These are phyloP conservation scores for Knufia fluminis DNA, from an alignment of 2,329 filamentous ascomycete species.

Conservation along the genomic window DNA sequence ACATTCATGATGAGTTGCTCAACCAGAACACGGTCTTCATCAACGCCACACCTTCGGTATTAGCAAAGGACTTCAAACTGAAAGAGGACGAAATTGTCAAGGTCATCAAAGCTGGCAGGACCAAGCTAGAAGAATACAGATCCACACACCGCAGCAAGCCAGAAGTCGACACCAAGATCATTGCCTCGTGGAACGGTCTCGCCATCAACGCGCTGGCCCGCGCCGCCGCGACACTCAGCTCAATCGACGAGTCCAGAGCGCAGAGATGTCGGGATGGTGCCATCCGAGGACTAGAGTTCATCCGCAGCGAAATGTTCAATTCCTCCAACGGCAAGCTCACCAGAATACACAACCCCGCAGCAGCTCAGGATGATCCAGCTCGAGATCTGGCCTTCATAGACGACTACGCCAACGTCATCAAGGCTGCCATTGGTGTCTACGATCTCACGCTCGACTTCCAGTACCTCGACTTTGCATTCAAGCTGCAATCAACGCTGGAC, in stretches of 20 bases:
- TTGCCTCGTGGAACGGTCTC: constrained; percentile 80
- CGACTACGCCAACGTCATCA: constrained; percentile 84
- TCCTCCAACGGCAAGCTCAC: constrained; percentile 52
- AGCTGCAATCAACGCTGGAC: constrained; percentile 66
- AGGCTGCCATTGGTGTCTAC: constrained; percentile 75
- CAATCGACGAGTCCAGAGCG: constrained; percentile 49
- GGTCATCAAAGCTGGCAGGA: constrained; percentile 57
- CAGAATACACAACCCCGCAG: constrained; percentile 32
- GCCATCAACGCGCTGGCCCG: constrained; percentile 75
- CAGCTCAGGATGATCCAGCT: constrained; percentile 5
- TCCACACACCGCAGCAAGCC: constrained; percentile 67
- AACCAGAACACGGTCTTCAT: constrained; percentile 83
- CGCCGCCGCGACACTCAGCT: constrained; percentile 58
- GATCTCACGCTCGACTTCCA: constrained; percentile 67
- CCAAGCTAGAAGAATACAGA: constrained; percentile 61
- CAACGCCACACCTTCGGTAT: constrained; percentile 54
- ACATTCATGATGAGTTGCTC: constrained; percentile 88
- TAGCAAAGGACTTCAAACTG: constrained; percentile 67
- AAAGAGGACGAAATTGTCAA: constrained; percentile 58
- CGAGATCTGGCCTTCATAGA: constrained; percentile 74
- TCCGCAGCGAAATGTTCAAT: constrained; percentile 66
- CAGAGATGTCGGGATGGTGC: constrained; percentile 57
- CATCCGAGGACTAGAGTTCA: constrained; percentile 59
- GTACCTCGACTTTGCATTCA: constrained; percentile 72
- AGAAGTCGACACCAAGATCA: constrained; percentile 76